Conservation (phyloP, 371 early-diverging fungal genomes). For the Chytridium lagenaria region DNA sequence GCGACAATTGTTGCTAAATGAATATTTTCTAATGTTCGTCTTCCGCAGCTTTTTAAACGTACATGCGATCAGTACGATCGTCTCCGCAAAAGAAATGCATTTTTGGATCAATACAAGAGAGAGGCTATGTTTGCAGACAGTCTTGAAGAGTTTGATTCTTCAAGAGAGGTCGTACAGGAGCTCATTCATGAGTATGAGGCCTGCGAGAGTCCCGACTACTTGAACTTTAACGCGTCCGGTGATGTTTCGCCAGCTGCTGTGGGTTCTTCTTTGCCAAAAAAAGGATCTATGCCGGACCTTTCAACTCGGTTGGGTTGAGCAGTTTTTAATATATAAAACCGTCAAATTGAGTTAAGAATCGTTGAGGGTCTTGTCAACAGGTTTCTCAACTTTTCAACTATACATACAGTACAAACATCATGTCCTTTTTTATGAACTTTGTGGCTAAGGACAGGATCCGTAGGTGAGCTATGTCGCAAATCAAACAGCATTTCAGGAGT, state of each 20-base stretch:
- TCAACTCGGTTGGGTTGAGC: constrained; percentile 12
- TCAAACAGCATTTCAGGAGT: too few species aligned
- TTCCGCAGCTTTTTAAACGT: constrained; percentile 82
- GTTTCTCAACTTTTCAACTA: too few species aligned
- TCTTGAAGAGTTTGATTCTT: constrained; percentile 91
- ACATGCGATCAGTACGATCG: constrained; percentile 97
- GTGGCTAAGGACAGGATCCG: constrained; percentile 34
- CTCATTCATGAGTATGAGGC: constrained; percentile 93
- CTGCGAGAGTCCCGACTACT: constrained; percentile 89
- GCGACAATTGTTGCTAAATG: background rate
- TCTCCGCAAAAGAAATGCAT: constrained; percentile 97
- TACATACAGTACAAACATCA: too few species aligned
- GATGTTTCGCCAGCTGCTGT: constrained; percentile 4
- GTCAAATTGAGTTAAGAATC: too few species aligned
- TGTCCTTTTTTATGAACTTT: constrained; percentile 24
- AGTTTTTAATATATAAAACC: too few species aligned
- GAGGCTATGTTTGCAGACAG: constrained; percentile 82
- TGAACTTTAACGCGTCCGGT: constrained; percentile 41
- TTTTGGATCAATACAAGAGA: constrained; percentile 94
- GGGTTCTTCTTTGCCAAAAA: background rate
- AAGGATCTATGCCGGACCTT: constrained; percentile 12
- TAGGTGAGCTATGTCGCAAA: constrained; percentile 17
- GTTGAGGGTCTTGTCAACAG: too few species aligned
- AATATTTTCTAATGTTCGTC: background rate
- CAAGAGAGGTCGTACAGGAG: constrained; percentile 83